Evolutionary conservation across 352 stramenopile genomes (phyloP).

Genomic region (Thalassiosira mediterranea): DNA sequence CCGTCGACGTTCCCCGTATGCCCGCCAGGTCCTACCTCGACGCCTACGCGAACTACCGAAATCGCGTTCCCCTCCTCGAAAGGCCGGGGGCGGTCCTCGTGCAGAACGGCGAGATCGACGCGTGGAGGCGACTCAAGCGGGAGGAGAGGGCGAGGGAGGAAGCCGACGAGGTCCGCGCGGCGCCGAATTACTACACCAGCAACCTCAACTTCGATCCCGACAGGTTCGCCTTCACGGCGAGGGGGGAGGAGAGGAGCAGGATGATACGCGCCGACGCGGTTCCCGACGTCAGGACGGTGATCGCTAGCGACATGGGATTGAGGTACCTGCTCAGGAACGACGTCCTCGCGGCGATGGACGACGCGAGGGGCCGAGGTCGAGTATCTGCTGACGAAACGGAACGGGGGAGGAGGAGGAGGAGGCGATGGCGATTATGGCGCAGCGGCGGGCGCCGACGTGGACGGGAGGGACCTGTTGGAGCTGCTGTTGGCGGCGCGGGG

Average conservation of each 20-base stretch:
- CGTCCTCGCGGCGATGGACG: constrained; percentile 46
- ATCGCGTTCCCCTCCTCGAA: constrained; percentile 34
- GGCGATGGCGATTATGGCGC: too few species aligned
- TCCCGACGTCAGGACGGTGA: constrained; percentile 58
- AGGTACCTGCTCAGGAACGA: constrained; percentile 59
- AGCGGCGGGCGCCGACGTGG: not conserved
- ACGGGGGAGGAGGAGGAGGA: not conserved
- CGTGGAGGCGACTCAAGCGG: constrained; percentile 62
- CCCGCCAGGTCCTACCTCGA: constrained; percentile 51
- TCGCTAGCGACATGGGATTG: constrained; percentile 55
- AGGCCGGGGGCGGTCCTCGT: constrained; percentile 53
- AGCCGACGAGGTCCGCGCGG: constrained; percentile 49
- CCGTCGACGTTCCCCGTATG: constrained; percentile 23
- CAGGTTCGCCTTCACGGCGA: constrained; percentile 47
- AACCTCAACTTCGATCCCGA: constrained; percentile 54
- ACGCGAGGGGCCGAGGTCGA: constrained; percentile 50
- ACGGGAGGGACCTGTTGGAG: constrained; percentile 35
- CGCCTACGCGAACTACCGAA: constrained; percentile 40
- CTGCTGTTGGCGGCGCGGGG: constrained; percentile 25
- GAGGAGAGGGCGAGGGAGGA: constrained; percentile 49
- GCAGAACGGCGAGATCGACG: constrained; percentile 59
- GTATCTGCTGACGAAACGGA: constrained; percentile 35
- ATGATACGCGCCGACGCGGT: constrained; percentile 55
- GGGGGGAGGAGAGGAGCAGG: constrained; percentile 21
- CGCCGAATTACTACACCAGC: constrained; percentile 63